A percentile compares a stretch with the other conserved stretches of the same genome.
Evolutionary conservation across 352 stramenopile genomes (phyloP).

Genomic region (Globisporangium viniferum): DNA sequence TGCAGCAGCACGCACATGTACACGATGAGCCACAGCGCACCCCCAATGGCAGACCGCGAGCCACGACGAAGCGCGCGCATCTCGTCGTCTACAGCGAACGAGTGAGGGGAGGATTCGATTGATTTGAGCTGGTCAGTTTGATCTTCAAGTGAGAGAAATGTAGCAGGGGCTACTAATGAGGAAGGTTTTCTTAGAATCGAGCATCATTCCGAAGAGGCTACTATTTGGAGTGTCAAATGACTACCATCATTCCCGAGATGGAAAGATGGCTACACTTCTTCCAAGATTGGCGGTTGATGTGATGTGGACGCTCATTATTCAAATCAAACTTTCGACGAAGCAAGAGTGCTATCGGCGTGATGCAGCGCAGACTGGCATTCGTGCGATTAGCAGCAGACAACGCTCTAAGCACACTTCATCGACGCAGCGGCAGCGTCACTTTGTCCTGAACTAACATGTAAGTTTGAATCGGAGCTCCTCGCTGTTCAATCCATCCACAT

Average conservation of each 20-base stretch:
- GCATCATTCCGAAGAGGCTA: neutral
- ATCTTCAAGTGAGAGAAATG: neutral
- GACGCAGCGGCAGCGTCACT: no score
- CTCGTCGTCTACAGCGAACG: neutral
- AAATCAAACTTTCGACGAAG: no score
- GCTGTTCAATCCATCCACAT: no score
- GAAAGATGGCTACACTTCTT: neutral
- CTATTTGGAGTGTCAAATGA: neutral
- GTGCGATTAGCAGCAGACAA: no score
- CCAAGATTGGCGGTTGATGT: no score
- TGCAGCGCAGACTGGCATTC: no score
- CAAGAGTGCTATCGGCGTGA: no score
- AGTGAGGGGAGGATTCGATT: neutral
- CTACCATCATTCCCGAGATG: neutral
- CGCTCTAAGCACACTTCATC: no score
- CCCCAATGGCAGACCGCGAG: neutral
- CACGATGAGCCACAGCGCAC: neutral
- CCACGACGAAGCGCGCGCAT: neutral
- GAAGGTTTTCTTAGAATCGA: neutral
- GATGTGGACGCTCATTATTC: no score
- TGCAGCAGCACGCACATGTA: neutral
- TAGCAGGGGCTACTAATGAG: neutral
- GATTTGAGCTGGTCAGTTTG: neutral
- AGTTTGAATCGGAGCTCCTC: no score
- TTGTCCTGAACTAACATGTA: no score